Evolutionary conservation across 192 early-diverging fungal species (phyloP).

Genomic region (Thoreauomyces humboldtii): DNA sequence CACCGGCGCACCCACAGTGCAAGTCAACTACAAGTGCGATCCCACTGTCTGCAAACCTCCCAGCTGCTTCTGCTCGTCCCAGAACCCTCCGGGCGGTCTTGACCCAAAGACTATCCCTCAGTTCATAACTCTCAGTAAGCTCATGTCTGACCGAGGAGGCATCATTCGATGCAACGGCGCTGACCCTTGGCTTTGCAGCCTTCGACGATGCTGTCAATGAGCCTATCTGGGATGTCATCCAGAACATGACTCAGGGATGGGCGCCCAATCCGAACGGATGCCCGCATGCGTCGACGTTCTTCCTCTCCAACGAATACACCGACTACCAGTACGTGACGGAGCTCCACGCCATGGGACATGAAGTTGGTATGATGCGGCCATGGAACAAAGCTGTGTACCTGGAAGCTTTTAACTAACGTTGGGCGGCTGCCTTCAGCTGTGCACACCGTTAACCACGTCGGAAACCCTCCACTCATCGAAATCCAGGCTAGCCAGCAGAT

Average conservation of each 20-base stretch:
- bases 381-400: too few relatives aligned
- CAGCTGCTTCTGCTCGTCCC: slow-evolving; percentile 22
- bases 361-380: too few relatives aligned
- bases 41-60: slow-evolving; percentile 24
- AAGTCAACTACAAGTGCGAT: slow-evolving; percentile 16
- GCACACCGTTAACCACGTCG: slow-evolving; percentile 54
- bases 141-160: too few relatives aligned
- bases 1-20: background rate
- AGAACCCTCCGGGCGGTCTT: slow-evolving; percentile 26
- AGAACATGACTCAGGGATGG: slow-evolving; percentile 4
- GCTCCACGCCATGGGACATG: slow-evolving; percentile 62
- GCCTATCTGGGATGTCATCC: slow-evolving; percentile 8
- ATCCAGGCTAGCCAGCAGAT: slow-evolving; percentile 20
- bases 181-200: too few relatives aligned
- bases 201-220: slow-evolving; percentile 63
- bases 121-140: slow-evolving; percentile 31
- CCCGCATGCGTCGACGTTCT: slow-evolving; percentile 58
- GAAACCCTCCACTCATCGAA: slow-evolving; percentile 12
- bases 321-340: slow-evolving; percentile 58
- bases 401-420: too few relatives aligned
- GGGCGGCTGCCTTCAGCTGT: too few relatives aligned
- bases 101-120: slow-evolving; percentile 23
- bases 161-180: too few relatives aligned
- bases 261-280: slow-evolving; percentile 59
- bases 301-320: slow-evolving; percentile 59